Evolutionary conservation across 202 grass and related monocot species (phyloP).

Genomic region (Carex sylvatica): DNA sequence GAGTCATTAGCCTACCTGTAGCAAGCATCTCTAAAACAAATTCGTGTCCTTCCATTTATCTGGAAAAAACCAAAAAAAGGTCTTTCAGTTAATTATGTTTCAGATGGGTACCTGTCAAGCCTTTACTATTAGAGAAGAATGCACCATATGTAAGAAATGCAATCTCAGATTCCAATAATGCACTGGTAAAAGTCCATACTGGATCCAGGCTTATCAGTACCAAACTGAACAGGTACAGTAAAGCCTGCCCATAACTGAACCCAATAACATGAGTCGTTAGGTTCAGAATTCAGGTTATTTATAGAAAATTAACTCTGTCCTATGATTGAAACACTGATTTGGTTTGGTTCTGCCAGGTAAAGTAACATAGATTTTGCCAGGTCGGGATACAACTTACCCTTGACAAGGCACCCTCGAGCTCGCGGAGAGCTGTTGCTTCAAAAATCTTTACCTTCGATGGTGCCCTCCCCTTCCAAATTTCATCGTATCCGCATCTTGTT

Average conservation of each 20-base stretch:
- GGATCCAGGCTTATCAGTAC: background rate
- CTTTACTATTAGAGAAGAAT: background rate
- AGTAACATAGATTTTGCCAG: background rate
- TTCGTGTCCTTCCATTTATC: slow-evolving; percentile 54
- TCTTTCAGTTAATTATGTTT: background rate
- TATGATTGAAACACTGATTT: background rate
- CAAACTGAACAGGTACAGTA: background rate
- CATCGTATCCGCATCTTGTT: no score
- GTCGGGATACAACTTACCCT: slow-evolving; percentile 34
- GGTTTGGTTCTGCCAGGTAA: background rate
- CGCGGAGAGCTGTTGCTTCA: no score
- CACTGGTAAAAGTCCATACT: background rate
- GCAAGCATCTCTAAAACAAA: slow-evolving; percentile 74
- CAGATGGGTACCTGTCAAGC: background rate
- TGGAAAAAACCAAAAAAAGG: slow-evolving; percentile 17
- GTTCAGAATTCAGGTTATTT: background rate
- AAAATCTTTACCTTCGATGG: background rate
- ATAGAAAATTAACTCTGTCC: background rate
- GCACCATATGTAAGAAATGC: background rate
- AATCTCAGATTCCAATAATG: background rate
- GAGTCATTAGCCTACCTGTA: no score
- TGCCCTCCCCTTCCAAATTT: no score
- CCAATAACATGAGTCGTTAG: background rate
- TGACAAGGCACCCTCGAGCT: slow-evolving; percentile 50
- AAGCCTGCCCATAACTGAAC: background rate